Evolutionary conservation across 2,329 filamentous ascomycete species (phyloP).

Genomic region (Fusarium pseudoanthophilum): DNA sequence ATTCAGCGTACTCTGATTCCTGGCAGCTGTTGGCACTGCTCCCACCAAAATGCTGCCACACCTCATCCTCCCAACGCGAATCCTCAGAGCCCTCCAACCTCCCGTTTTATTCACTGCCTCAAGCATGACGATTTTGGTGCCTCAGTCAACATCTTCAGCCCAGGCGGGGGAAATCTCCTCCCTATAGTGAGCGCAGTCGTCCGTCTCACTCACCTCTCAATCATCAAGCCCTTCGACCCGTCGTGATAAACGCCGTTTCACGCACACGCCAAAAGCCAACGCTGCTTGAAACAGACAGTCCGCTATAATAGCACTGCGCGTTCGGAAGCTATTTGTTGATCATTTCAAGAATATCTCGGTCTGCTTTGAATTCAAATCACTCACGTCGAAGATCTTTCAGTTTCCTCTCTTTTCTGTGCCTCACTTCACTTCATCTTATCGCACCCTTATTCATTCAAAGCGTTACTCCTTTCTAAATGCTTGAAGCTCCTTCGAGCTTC

Average conservation of each 20-base stretch:
- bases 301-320: neutral
- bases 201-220: neutral
- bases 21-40: conserved; percentile 23
- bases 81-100: neutral
- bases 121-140: neutral
- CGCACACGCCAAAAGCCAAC: neutral
- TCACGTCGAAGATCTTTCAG: neutral
- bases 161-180: neutral
- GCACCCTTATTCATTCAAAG: neutral
- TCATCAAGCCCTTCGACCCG: neutral
- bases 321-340: neutral
- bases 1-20: neutral
- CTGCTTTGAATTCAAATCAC: neutral
- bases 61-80: neutral
- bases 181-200: neutral
- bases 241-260: conserved; percentile 10
- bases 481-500: neutral
- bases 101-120: neutral
- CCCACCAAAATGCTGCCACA: conserved; percentile 8
- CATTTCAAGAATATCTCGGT: neutral
- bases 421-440: neutral
- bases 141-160: conserved; percentile 1
- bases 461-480: neutral
- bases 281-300: neutral
- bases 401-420: neutral